These are phyloP conservation scores for Tetraselmis chui DNA, from an alignment of 139 green algal genomes.

Conservation along the genomic window DNA sequence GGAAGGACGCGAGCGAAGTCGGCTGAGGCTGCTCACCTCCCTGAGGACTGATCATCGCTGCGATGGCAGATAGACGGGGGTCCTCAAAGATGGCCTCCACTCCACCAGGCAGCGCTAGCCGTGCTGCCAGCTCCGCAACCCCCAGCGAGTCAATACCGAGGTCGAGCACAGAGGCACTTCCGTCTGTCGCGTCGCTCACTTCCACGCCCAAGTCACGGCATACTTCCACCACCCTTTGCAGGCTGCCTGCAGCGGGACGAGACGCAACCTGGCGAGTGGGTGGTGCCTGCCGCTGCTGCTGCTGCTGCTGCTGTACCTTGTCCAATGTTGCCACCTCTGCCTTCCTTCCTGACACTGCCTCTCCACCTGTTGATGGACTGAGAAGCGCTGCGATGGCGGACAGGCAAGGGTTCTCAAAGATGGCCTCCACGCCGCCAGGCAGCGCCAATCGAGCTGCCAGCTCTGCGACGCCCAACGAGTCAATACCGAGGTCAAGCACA, in stretches of 20 bases:
- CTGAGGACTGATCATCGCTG: too few species aligned
- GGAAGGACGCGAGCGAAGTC: too few species aligned
- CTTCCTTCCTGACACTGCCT: too few species aligned
- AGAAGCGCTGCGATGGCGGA: neutral
- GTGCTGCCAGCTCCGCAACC: neutral
- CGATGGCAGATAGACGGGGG: neutral
- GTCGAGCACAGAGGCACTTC: neutral
- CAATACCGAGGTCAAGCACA: neutral
- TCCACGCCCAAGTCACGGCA: neutral
- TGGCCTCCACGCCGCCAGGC: neutral
- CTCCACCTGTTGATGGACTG: too few species aligned
- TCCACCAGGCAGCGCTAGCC: neutral
- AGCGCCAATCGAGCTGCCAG: neutral
- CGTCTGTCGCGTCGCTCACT: neutral
- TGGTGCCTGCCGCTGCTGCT: too few species aligned
- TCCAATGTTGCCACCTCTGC: too few species aligned
- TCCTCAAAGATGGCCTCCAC: neutral
- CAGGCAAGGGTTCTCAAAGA: neutral
- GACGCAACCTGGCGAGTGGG: too few species aligned
- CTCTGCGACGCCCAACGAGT: neutral
- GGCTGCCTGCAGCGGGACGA: too few species aligned
- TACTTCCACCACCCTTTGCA: neutral
- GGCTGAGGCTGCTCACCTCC: too few species aligned
- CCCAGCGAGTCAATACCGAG: neutral
- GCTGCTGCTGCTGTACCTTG: too few species aligned